These are phyloP conservation scores for Eucommia ulmoides DNA, from an alignment of 257 asterid genomes.

Conservation along the genomic window DNA sequence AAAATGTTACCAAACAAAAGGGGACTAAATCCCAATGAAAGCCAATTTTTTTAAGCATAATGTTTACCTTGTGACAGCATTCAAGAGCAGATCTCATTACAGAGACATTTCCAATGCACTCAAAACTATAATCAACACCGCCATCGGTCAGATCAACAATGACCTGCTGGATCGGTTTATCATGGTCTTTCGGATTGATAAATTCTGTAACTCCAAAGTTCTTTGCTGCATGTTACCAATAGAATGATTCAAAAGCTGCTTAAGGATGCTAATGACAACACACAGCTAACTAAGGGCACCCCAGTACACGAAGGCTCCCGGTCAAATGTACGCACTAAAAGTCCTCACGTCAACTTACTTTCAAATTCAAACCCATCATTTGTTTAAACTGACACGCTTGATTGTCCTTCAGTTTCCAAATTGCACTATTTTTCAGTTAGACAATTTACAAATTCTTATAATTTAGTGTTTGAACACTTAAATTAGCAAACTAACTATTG, in stretches of 20 bases:
- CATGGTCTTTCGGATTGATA: conserved; percentile 91
- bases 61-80: conserved; percentile 94
- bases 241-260: not conserved
- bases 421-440: too few species aligned
- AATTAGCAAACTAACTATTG: too few species aligned
- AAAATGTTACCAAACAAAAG: too few species aligned
- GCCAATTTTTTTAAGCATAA: too few species aligned
- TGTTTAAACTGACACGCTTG: not conserved
- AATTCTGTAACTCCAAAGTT: conserved; percentile 87
- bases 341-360: not conserved
- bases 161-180: conserved; percentile 89
- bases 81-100: conserved; percentile 94
- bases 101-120: conserved; percentile 91
- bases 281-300: not conserved
- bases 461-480: too few species aligned
- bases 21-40: too few species aligned
- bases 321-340: not conserved
- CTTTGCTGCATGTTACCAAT: conserved; percentile 45
- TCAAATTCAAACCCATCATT: not conserved
- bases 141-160: conserved; percentile 88
- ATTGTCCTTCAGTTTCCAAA: too few species aligned
- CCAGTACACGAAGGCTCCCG: not conserved
- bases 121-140: conserved; percentile 97
- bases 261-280: not conserved
- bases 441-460: too few species aligned